Conservation (phyloP, 805 yeast genomes). For the Tetrapisispora nanseiensis region DNA sequence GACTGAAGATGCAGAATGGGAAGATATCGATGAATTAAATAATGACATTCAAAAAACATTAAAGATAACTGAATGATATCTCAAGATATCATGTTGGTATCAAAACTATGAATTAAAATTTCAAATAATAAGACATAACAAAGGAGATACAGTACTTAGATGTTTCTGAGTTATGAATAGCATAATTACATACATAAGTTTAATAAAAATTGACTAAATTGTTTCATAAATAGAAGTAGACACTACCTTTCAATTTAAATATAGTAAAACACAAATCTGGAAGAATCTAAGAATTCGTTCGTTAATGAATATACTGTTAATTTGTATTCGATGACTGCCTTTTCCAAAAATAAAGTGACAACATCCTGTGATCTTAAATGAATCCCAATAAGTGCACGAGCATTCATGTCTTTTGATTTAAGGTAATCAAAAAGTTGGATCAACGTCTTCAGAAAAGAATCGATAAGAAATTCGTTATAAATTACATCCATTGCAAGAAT, state of each 20-base stretch:
- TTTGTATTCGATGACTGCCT: conserved; percentile 15
- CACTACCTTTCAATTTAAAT: background rate
- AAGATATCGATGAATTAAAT: conserved; percentile 34
- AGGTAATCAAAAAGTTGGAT: conserved; percentile 8
- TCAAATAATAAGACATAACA: too few relatives aligned
- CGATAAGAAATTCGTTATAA: conserved; percentile 28
- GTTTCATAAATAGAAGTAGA: conserved; percentile 75
- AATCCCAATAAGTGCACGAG: conserved; percentile 21
- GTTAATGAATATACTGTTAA: conserved; percentile 15
- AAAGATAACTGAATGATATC: conserved; percentile 29
- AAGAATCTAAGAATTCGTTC: conserved; percentile 10
- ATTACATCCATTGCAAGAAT: conserved; percentile 30
- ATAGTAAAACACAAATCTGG: conserved; percentile 21
- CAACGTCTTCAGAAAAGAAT: conserved; percentile 24
- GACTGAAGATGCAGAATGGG: conserved; percentile 29
- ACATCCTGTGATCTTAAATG: conserved; percentile 28
- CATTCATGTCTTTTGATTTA: background rate
- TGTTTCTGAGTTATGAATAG: conserved; percentile 25
- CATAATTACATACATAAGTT: conserved; percentile 29
- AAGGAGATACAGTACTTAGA: too few relatives aligned
- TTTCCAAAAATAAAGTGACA: conserved; percentile 19
- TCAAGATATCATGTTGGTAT: too few relatives aligned
- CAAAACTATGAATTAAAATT: too few relatives aligned
- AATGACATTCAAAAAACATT: conserved; percentile 20
- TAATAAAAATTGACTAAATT: conserved; percentile 40